These are phyloP conservation scores for Beverwykella pulmonaria DNA, from an alignment of 495 filamentous ascomycete genomes.

Conservation along the genomic window DNA sequence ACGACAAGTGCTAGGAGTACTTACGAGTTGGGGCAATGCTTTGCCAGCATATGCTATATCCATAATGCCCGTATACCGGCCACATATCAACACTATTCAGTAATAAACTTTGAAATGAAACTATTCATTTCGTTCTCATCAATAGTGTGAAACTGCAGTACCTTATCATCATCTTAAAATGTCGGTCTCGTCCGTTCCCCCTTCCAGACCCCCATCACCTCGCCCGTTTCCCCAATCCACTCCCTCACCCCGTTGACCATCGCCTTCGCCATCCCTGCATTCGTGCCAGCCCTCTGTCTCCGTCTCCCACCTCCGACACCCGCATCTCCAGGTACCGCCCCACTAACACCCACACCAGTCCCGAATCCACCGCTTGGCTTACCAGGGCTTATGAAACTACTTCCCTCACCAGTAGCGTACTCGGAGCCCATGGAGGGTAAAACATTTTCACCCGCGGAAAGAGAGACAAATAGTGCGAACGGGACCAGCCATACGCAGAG, in stretches of 20 bases:
- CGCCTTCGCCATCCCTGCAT: slow-evolving; percentile 87
- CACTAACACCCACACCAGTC: not conserved
- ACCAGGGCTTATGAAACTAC: slow-evolving; percentile 47
- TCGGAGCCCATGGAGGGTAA: slow-evolving; percentile 80
- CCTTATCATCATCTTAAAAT: too few relatives aligned
- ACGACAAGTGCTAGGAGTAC: too few relatives aligned
- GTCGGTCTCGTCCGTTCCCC: slow-evolving; percentile 51
- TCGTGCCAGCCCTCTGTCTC: slow-evolving; percentile 45
- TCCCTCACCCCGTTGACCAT: slow-evolving; percentile 76
- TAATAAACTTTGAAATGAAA: too few relatives aligned
- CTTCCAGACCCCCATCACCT: slow-evolving; percentile 70
- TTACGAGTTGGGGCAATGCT: too few relatives aligned
- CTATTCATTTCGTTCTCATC: too few relatives aligned
- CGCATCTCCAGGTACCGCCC: slow-evolving; percentile 4
- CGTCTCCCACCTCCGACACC: slow-evolving; percentile 13
- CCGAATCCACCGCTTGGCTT: slow-evolving; percentile 27
- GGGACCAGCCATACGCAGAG: slow-evolving; percentile 96
- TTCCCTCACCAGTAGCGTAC: slow-evolving; percentile 62
- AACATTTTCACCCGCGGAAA: slow-evolving; percentile 92
- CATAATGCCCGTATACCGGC: too few relatives aligned
- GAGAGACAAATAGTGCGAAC: slow-evolving; percentile 89
- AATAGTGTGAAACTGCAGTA: too few relatives aligned
- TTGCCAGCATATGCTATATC: too few relatives aligned
- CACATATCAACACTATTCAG: too few relatives aligned
- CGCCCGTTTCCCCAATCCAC: slow-evolving; percentile 71